A percentile compares a stretch with the other conserved stretches of the same genome.
These are phyloP conservation scores for Sodiomyces alkalinus DNA, from an alignment of 2,329 filamentous ascomycete genomes.

Conservation along the genomic window DNA sequence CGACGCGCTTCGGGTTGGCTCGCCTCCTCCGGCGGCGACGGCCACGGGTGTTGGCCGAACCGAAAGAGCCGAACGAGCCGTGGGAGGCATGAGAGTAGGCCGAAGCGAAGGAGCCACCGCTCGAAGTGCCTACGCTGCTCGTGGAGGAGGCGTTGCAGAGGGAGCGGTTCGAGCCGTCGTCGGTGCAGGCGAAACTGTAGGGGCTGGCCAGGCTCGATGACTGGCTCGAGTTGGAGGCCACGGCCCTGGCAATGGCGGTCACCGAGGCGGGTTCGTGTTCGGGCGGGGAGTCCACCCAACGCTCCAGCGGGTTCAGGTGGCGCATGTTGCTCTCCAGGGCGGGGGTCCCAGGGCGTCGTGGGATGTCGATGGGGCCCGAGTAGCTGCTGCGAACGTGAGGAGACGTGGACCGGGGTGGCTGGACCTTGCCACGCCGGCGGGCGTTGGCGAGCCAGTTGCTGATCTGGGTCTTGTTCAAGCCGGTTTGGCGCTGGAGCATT, in stretches of 20 bases:
- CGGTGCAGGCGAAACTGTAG: conserved; percentile 39
- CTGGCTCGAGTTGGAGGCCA: conserved; percentile 34
- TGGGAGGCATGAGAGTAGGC: conserved; percentile 43
- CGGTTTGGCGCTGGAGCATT: conserved; percentile 60
- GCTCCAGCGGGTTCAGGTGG: conserved; percentile 40
- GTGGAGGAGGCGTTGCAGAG: conserved; percentile 43
- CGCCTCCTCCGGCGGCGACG: conserved; percentile 35
- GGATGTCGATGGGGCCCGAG: conserved; percentile 58
- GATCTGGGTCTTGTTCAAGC: conserved; percentile 70
- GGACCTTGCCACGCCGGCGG: conserved; percentile 65
- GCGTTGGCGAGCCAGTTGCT: conserved; percentile 90
- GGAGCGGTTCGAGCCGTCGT: conserved; percentile 44
- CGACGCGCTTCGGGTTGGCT: conserved; percentile 20
- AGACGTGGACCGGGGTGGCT: conserved; percentile 50
- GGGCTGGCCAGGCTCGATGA: conserved; percentile 43
- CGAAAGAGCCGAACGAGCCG: conserved; percentile 38
- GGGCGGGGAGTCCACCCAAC: conserved; percentile 44
- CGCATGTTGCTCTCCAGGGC: conserved; percentile 22
- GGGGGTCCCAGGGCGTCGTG: conserved; percentile 41
- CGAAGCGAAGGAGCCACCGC: conserved; percentile 40
- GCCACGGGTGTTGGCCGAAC: conserved; percentile 26
- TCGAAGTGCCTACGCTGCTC: conserved; percentile 46
- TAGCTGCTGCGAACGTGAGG: conserved; percentile 48
- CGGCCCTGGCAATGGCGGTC: conserved; percentile 40
- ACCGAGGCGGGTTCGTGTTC: conserved; percentile 46